Evolutionary conservation across 2,329 filamentous ascomycete species (phyloP).

Genomic region (Ascochyta fabae): DNA sequence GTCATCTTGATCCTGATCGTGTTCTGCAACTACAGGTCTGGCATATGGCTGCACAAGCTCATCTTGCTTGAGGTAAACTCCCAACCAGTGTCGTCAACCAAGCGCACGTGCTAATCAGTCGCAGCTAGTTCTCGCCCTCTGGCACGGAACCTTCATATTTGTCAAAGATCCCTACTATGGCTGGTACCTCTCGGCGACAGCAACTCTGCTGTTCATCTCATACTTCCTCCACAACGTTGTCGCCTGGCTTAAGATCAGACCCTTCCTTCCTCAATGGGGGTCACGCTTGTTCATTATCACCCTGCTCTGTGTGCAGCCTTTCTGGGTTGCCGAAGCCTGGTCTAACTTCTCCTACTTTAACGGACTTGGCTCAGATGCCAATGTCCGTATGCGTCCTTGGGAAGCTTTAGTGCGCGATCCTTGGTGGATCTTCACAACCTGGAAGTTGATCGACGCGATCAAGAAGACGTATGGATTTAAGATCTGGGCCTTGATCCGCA

Average conservation of each 20-base stretch:
- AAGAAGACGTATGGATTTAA: conserved; percentile 44
- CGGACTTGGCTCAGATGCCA: conserved; percentile 36
- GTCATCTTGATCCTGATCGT: conserved; percentile 46
- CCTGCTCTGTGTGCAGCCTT: conserved; percentile 42
- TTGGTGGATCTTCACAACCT: conserved; percentile 49
- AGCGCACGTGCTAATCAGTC: conserved; percentile 11
- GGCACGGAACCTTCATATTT: conserved; percentile 48
- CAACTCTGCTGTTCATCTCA: conserved; percentile 44
- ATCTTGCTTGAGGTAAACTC: conserved; percentile 41
- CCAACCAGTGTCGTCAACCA: background rate
- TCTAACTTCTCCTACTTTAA: conserved; percentile 48
- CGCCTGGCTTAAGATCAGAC: conserved; percentile 46
- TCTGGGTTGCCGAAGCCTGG: conserved; percentile 46
- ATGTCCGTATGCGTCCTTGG: conserved; percentile 39
- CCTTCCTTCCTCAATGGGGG: conserved; percentile 44
- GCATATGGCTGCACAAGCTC: conserved; percentile 44
- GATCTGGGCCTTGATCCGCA: conserved; percentile 31
- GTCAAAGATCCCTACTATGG: conserved; percentile 40
- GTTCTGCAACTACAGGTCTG: conserved; percentile 45
- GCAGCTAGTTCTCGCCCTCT: conserved; percentile 45
- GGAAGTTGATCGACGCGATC: conserved; percentile 40
- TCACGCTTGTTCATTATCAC: conserved; percentile 42
- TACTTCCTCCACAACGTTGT: conserved; percentile 47
- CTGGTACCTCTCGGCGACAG: conserved; percentile 45
- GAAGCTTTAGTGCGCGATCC: conserved; percentile 44